Percentiles rank a stretch among this genome's conserved stretches.
These are phyloP conservation scores for Colletotrichum orchidophilum DNA, from an alignment of 2,329 filamentous ascomycete genomes.

Conservation along the genomic window DNA sequence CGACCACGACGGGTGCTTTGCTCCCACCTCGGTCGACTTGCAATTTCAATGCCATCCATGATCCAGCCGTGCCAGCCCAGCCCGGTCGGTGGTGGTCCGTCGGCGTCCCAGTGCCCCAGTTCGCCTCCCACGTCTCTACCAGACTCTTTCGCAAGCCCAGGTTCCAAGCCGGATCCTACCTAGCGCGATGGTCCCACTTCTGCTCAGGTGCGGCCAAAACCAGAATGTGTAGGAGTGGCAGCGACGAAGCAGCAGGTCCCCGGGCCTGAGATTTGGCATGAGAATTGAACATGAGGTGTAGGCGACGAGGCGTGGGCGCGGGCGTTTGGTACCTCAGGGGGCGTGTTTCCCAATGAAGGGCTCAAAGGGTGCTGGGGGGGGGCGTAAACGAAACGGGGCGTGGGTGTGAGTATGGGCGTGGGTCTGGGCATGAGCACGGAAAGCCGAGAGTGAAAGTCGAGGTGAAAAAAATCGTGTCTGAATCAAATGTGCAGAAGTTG, in stretches of 20 bases:
- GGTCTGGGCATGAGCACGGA: too few relatives aligned
- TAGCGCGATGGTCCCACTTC: neutral
- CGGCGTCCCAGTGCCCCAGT: neutral
- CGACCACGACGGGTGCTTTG: neutral
- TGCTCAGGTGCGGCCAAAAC: neutral
- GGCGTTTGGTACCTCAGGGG: neutral
- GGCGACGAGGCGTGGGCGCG: neutral
- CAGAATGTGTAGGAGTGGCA: neutral
- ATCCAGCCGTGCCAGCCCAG: neutral
- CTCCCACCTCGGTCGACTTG: too few relatives aligned
- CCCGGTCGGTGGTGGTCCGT: neutral
- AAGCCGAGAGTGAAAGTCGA: neutral
- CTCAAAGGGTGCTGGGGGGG: too few relatives aligned
- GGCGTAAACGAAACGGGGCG: neutral
- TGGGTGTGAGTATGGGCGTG: neutral
- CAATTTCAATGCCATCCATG: neutral
- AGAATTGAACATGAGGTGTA: neutral
- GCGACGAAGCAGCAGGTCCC: neutral
- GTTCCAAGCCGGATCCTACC: neutral
- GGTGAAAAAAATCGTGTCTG: neutral
- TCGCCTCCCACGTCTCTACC: neutral
- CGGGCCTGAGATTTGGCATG: neutral
- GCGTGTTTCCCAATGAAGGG: neutral
- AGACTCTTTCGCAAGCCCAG: neutral
- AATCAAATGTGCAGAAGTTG: neutral